Conservation (phyloP, 768 basidiomycete genomes). For the Termitomyces sp. region DNA sequence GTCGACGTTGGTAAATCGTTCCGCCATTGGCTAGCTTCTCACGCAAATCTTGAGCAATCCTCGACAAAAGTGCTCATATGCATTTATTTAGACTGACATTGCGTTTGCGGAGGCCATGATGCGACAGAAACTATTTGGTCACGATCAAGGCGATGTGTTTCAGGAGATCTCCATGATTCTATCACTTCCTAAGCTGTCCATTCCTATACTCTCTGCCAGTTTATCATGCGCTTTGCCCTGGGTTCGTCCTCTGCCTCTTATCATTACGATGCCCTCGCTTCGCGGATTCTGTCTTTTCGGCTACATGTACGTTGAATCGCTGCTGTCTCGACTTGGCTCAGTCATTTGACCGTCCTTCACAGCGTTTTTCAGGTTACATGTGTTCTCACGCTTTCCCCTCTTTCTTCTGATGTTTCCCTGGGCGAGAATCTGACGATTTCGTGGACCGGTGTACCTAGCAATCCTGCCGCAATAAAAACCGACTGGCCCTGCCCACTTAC, state of each 20-base stretch:
- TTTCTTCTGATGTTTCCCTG: fast-evolving
- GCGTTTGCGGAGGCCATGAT: background rate
- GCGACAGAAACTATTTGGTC: background rate
- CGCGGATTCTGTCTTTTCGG: background rate
- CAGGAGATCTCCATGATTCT: background rate
- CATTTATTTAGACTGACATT: background rate
- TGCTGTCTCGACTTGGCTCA: background rate
- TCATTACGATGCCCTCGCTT: background rate
- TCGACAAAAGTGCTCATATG: background rate
- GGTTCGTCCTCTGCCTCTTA: background rate
- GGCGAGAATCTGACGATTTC: background rate
- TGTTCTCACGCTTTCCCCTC: background rate
- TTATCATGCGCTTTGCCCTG: background rate
- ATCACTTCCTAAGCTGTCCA: background rate
- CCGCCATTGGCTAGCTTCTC: background rate
- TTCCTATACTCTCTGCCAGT: background rate
- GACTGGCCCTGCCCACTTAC: too few relatives aligned
- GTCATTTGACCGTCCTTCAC: background rate
- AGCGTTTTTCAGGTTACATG: background rate
- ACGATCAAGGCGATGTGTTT: background rate
- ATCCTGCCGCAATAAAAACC: too few relatives aligned
- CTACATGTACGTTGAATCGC: background rate
- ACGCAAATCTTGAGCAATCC: background rate
- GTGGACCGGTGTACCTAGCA: background rate
- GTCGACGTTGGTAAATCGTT: background rate